Conservation (phyloP, 805 yeast genomes). For the Helenozyma baotianmanensis region DNA sequence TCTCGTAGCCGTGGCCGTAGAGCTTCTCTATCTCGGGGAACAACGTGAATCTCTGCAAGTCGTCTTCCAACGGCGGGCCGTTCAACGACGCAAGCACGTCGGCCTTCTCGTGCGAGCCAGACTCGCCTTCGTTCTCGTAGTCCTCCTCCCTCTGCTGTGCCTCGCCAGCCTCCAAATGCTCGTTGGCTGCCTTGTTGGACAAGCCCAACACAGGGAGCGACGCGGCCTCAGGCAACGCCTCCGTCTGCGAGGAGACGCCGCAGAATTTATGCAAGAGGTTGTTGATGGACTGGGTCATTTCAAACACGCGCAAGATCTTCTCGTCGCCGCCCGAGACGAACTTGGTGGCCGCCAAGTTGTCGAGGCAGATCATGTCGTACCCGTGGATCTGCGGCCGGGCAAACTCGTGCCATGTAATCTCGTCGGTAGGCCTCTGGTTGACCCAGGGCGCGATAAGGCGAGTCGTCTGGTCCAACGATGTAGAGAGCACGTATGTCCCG, state of each 20-base stretch:
- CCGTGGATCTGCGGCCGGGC: conserved; percentile 98
- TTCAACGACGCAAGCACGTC: conserved; percentile 45
- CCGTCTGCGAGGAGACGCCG: conserved; percentile 26
- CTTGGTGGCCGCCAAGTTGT: conserved; percentile 51
- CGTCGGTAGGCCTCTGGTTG: conserved; percentile 16
- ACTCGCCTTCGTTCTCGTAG: conserved; percentile 24
- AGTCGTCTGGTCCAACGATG: conserved; percentile 92
- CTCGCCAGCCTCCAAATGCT: conserved; percentile 38
- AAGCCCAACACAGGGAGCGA: conserved; percentile 89
- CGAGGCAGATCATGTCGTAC: conserved; percentile 85
- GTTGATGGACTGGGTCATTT: conserved; percentile 78
- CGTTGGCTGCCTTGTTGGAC: conserved; percentile 79
- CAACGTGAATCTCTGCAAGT: conserved; percentile 82
- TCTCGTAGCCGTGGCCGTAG: conserved; percentile 97
- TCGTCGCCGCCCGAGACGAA: conserved; percentile 97
- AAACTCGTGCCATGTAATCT: conserved; percentile 75
- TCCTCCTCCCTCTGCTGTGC: conserved; percentile 36
- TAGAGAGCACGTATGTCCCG: conserved; percentile 65
- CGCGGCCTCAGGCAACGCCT: conserved; percentile 70
- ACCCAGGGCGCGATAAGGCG: conserved; percentile 70
- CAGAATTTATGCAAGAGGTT: conserved; percentile 53
- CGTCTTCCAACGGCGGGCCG: conserved; percentile 74
- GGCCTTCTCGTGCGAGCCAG: conserved; percentile 41
- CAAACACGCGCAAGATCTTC: conserved; percentile 83
- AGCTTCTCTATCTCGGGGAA: conserved; percentile 95